Evolutionary conservation across 164 flowering plant species (phyloP).

Genomic region (Sextonia rubra): DNA sequence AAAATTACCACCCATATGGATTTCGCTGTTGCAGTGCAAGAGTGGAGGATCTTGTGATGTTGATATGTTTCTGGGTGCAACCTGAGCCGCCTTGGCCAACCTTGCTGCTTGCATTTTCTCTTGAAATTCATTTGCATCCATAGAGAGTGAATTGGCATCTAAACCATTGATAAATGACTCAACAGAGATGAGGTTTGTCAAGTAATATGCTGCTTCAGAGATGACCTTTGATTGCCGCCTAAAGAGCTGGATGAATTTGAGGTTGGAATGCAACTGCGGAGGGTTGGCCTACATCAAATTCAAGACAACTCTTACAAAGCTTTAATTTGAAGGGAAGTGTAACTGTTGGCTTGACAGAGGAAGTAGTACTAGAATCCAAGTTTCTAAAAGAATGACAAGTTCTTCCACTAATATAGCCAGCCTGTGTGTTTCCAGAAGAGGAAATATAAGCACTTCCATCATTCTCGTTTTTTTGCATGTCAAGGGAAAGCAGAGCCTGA

Average conservation of each 20-base stretch:
- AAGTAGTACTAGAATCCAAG: no score
- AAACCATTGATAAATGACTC: slow-evolving; percentile 39
- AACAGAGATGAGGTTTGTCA: slow-evolving; percentile 46
- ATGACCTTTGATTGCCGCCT: slow-evolving; percentile 40
- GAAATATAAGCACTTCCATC: no score
- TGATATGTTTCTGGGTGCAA: background rate
- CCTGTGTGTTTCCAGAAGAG: no score
- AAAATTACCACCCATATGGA: background rate
- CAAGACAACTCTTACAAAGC: background rate
- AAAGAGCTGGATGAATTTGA: slow-evolving; percentile 43
- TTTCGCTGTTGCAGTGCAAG: background rate
- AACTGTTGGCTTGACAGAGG: no score
- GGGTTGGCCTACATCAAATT: slow-evolving; percentile 42
- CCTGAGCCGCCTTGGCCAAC: slow-evolving; percentile 1
- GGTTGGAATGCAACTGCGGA: slow-evolving; percentile 53
- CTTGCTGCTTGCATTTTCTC: slow-evolving; percentile 40
- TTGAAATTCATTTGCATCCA: slow-evolving; percentile 43
- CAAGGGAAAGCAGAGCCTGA: no score
- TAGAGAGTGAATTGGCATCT: slow-evolving; percentile 45
- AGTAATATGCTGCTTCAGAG: slow-evolving; percentile 47
- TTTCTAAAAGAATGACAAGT: background rate
- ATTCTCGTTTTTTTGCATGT: no score
- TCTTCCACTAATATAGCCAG: background rate
- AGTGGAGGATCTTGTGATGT: background rate
- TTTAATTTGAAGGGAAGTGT: background rate